Evolutionary conservation across 2,329 filamentous ascomycete genomes (phyloP).

Genomic region (Fusarium sp.): DNA sequence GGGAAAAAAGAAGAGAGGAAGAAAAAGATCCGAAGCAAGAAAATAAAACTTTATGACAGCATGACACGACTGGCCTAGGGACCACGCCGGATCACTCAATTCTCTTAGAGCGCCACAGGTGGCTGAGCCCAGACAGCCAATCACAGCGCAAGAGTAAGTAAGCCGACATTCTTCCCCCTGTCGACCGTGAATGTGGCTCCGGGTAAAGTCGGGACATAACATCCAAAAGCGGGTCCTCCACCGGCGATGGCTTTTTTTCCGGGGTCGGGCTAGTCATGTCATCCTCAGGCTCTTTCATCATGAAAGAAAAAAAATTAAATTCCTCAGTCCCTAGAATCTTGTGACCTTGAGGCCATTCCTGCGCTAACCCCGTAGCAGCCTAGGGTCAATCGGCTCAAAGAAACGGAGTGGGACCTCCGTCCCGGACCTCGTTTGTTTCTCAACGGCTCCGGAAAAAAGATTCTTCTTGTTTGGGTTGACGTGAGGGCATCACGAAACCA

Average conservation of each 20-base stretch:
- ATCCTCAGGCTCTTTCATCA: conserved; percentile 18
- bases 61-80: conserved; percentile 42
- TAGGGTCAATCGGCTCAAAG: conserved; percentile 2
- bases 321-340: background rate
- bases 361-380: background rate
- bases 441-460: conserved; percentile 38
- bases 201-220: conserved; percentile 48
- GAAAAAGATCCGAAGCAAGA: conserved; percentile 38
- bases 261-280: conserved; percentile 34
- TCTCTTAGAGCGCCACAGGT: conserved; percentile 28
- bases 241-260: conserved; percentile 29
- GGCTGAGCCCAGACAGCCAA: conserved; percentile 47
- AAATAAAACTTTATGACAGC: conserved; percentile 53
- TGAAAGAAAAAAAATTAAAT: conserved; percentile 1
- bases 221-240: conserved; percentile 1
- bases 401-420: conserved; percentile 30
- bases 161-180: conserved; percentile 19
- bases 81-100: conserved; percentile 13
- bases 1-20: conserved; percentile 26
- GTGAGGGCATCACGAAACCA: conserved; percentile 34
- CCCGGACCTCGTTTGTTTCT: conserved; percentile 16
- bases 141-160: conserved; percentile 39
- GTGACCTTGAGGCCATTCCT: background rate
- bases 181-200: conserved; percentile 32
- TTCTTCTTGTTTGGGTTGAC: conserved; percentile 26